These are phyloP conservation scores for Deakozyma indianensis DNA, from an alignment of 805 yeast species.

Conservation along the genomic window DNA sequence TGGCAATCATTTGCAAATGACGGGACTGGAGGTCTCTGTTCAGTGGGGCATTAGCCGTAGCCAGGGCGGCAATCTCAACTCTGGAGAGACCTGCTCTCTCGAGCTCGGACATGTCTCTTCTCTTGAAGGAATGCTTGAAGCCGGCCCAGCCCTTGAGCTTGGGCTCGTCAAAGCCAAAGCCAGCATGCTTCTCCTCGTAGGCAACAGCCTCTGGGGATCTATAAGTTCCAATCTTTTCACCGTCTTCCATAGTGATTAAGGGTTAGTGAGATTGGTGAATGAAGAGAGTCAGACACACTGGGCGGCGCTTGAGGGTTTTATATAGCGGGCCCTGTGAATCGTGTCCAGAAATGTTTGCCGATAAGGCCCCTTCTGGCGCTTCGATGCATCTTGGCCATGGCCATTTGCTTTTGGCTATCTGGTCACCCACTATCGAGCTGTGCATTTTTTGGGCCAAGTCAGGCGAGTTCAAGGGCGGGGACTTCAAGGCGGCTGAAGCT, in stretches of 20 bases:
- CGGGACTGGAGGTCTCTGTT: slow-evolving; percentile 23
- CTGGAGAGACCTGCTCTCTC: slow-evolving; percentile 3
- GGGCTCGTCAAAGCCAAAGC: not conserved
- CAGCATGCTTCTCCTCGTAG: slow-evolving; percentile 1
- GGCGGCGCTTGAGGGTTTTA: not conserved
- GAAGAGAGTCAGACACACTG: not conserved
- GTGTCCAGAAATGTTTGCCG: not conserved
- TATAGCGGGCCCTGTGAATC: not conserved
- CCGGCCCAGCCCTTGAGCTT: slow-evolving; percentile 7
- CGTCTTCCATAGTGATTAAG: not conserved
- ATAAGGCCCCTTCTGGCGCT: not conserved
- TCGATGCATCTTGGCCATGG: not conserved
- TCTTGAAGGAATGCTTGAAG: slow-evolving; percentile 30
- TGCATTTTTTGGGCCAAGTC: no score
- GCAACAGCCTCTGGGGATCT: not conserved
- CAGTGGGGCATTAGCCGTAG: slow-evolving; percentile 37
- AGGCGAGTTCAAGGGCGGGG: no score
- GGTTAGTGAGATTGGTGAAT: not conserved
- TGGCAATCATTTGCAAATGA: slow-evolving; percentile 44
- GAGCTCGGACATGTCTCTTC: slow-evolving; percentile 26
- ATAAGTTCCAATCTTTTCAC: not conserved
- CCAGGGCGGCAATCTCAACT: slow-evolving; percentile 6
- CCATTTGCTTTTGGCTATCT: not conserved
- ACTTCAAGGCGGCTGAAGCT: no score
- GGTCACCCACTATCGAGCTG: no score